These are phyloP conservation scores for Penicillium sp. DNA, from an alignment of 2,329 filamentous ascomycete species.

Conservation along the genomic window DNA sequence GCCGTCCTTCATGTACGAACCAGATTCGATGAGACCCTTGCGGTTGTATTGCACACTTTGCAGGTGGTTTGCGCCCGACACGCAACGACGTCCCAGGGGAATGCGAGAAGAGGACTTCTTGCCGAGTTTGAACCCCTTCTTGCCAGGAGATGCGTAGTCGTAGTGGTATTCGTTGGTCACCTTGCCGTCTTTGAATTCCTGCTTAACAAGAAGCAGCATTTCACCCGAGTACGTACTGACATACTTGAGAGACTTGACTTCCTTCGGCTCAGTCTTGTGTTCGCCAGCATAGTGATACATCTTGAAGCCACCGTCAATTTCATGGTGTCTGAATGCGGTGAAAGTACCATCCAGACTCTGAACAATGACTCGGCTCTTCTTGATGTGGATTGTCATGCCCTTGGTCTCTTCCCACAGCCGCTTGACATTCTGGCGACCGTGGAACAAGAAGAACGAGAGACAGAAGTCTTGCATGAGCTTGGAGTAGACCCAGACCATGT, in stretches of 20 bases:
- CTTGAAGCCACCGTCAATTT: constrained; percentile 42
- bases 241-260: constrained; percentile 43
- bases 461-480: constrained; percentile 47
- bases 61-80: constrained; percentile 48
- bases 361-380: constrained; percentile 51
- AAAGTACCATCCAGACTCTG: constrained; percentile 51
- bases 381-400: constrained; percentile 51
- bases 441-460: constrained; percentile 52
- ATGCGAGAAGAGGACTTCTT: constrained; percentile 36
- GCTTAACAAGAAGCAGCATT: constrained; percentile 47
- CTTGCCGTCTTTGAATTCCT: constrained; percentile 49
- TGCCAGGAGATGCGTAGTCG: constrained; percentile 39
- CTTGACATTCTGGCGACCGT: constrained; percentile 52
- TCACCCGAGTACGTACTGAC: constrained; percentile 53
- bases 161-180: constrained; percentile 53
- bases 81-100: constrained; percentile 50
- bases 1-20: constrained; percentile 56
- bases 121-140: constrained; percentile 29
- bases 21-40: constrained; percentile 55
- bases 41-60: constrained; percentile 55
- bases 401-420: constrained; percentile 53
- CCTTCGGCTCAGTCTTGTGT: constrained; percentile 50
- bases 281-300: constrained; percentile 44
- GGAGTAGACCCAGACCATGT: constrained; percentile 52
- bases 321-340: constrained; percentile 52